Conservation (phyloP, 2,329 filamentous ascomycete species). For the Penicillium polonicum region DNA sequence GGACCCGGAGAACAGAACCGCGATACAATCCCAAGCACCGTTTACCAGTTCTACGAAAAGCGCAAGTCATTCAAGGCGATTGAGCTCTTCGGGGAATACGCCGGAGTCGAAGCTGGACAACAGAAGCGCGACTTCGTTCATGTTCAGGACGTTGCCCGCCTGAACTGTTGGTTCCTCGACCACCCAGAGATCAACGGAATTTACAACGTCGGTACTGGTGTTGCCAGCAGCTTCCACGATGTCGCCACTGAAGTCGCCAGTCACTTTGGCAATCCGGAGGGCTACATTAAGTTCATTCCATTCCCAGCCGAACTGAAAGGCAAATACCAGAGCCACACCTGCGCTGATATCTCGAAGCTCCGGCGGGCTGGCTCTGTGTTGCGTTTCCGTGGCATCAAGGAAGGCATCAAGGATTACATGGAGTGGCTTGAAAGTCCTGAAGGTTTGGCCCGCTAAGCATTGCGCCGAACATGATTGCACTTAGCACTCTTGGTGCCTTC, state of each 20-base stretch:
- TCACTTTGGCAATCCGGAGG: not conserved
- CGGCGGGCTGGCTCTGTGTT: constrained; percentile 1
- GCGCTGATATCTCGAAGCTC: constrained; percentile 6
- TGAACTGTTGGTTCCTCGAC: constrained; percentile 10
- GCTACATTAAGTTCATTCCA: not conserved
- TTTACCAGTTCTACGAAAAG: constrained; percentile 3
- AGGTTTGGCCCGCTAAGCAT: not conserved
- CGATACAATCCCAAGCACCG: not conserved
- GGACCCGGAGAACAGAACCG: constrained; percentile 3
- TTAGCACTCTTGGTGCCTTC: not conserved
- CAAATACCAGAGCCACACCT: not conserved
- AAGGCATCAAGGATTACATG: constrained; percentile 3
- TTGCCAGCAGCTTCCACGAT: constrained; percentile 1
- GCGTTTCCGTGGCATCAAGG: not conserved
- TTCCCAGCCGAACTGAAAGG: constrained; percentile 1
- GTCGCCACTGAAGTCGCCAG: not conserved
- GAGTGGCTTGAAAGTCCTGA: constrained; percentile 3
- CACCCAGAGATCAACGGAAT: constrained; percentile 5
- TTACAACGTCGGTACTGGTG: constrained; percentile 7
- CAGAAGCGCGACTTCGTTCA: constrained; percentile 8
- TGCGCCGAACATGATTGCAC: not conserved
- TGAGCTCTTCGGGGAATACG: constrained; percentile 6
- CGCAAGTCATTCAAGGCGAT: constrained; percentile 6
- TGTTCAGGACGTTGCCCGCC: constrained; percentile 6
- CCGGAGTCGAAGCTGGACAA: constrained; percentile 2